Evolutionary conservation across 306 rosid genomes (phyloP), one percentile per base, ranked within the genome.

Genomic region (Lathyrus oleraceus): DNA sequence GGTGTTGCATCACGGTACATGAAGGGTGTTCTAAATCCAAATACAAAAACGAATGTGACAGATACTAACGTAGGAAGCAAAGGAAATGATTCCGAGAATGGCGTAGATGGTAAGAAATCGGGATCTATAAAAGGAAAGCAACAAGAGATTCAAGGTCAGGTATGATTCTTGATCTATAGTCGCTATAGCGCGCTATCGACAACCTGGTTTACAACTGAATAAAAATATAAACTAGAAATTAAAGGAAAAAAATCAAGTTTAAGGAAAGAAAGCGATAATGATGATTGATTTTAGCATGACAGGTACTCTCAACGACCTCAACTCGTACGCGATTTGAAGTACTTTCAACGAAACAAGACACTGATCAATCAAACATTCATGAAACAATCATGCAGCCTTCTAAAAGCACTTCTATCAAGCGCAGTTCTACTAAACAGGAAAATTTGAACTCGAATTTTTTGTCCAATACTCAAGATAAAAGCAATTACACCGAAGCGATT

Each of bases 1-100:
- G 85, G 57, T 36, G 96, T 94, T 65, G 82, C 95, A 9, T 94
- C 99, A 5, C 84, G 99, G 87, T 91, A 94, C 57, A 87, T 94
- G 99, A 94, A 82, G 73, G 91, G 96, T 58, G 85, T 87, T 73
- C 67, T 74, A 36, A 58, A 88, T 56, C 78, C 82, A 54, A 82
- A 71, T 70, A 60, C 87, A 4, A 88, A 82, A 73, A 27, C 75
- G 20, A 82, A 74, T 69, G 81, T 61, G 2, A 5, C 44, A 36
- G 92, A 87, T 65, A 42, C 65, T 9, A 79, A 60, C 78, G 72
- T 81, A 27, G 86, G 70, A 72, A 79, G 70, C 68, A 89, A 79
- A 76, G 83, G 76, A 57, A 77, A 64, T 81, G 95, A 85, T 32
- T 69, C 66, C 58, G 98, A 88, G 64, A 84, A 59, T 81, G 84